Evolutionary conservation across 1,139 yeast genomes (phyloP), one percentile per base, ranked within the genome.

Genomic region (Suhomyces ambrosiae): DNA sequence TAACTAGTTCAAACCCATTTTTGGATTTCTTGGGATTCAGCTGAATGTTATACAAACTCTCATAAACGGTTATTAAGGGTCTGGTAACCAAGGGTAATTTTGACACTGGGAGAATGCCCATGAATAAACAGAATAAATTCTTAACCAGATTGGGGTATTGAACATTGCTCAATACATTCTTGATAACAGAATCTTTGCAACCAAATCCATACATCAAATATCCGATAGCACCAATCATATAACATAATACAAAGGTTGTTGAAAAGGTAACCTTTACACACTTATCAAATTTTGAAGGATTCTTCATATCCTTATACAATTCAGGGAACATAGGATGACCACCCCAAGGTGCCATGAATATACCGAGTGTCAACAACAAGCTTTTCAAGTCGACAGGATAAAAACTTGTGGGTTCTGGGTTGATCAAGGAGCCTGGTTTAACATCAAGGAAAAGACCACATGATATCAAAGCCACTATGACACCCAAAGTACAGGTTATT

Each of bases 291-390:
- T 66, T 69, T n/a, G 46, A 30, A 2, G 92, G 90, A 51, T 83
- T 90, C 53, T 88, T 76, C 95, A 86, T 86, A 58, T 86, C 95
- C 31, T 83, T 71, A 58, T 80, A 83, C 35, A 86, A 68, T 52
- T 85, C 87, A 2, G 95, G 95, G 50, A 85, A 85, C 14, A 86
- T 86, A 1, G 94, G 89, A 58, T 86, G 95, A 3, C 95, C 95
- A 45, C 95, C 94, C 86, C 92, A 86, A 11, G 92, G 90, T 7
- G 94, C 86, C 82, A 86, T 82, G 48, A 85, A 75, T 29, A 86
- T 73, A 5, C 95, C 95, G 45, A 85, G 71, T 4, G 88, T 74
- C 24, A 85, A 64, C 18, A 86, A 69, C 4, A 82, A 69, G 28
- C 71, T 64, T 22, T 61, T 60, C 47, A 68, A 57, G 29, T 71